A percentile compares a stretch with the other conserved stretches of the same genome.
Conservation (phyloP, 1,139 yeast genomes). For the Lodderomyces pseudojiufengensis region DNA sequence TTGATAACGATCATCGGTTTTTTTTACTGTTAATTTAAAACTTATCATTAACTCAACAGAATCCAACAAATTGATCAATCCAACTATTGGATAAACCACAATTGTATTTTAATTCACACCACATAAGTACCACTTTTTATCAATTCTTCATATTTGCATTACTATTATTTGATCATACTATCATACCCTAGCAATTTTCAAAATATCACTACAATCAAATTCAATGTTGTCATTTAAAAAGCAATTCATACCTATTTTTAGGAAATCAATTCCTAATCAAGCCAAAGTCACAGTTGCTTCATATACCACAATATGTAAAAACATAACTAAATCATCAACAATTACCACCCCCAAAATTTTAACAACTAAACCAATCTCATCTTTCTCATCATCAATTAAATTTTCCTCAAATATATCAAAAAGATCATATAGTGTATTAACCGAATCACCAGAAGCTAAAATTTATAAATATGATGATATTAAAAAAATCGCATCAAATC, state of each 20-base stretch:
- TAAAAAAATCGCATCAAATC: conserved; percentile 43
- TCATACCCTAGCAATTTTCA: no score
- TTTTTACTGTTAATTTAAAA: no score
- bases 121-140: no score
- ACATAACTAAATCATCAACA: conserved; percentile 8
- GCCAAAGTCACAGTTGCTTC: not conserved
- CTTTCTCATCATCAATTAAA: conserved; percentile 2
- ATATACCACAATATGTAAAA: not conserved
- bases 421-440: conserved; percentile 28
- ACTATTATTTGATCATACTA: no score
- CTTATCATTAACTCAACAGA: no score
- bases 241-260: conserved; percentile 1
- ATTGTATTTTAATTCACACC: no score
- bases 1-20: no score
- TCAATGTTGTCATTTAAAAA: not conserved
- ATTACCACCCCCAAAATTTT: not conserved
- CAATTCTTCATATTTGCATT: no score
- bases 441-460: conserved; percentile 44
- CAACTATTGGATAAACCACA: no score
- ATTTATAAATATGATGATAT: conserved; percentile 54
- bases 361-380: conserved; percentile 1
- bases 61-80: no score
- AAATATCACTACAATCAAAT: no score
- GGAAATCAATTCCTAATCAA: not conserved
- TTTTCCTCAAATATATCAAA: conserved; percentile 3